Evolutionary conservation across 2,329 filamentous ascomycete genomes (phyloP).

Genomic region (Monosporascus ibericus): DNA sequence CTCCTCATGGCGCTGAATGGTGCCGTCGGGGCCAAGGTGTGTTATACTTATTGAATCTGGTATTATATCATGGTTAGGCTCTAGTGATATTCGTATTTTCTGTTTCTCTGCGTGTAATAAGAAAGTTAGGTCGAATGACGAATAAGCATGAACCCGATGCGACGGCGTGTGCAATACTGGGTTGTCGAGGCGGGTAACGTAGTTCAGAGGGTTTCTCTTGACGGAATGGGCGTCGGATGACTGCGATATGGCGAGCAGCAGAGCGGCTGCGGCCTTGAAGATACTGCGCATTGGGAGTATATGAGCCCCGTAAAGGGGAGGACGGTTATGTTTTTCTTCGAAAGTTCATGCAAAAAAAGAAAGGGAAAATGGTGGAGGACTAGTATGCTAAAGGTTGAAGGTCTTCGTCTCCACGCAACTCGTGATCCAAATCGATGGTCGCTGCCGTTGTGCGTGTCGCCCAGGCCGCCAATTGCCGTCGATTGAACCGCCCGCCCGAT

Average conservation of each 20-base stretch:
- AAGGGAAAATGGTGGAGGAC: no score
- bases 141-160: constrained; percentile 71
- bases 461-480: background rate
- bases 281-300: constrained; percentile 22
- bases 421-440: background rate
- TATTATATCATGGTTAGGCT: constrained; percentile 89
- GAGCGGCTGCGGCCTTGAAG: constrained; percentile 19
- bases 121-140: constrained; percentile 81
- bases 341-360: constrained; percentile 19
- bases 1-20: constrained; percentile 57
- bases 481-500: background rate
- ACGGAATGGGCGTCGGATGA: constrained; percentile 57
- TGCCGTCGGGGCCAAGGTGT: constrained; percentile 67
- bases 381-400: no score
- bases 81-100: constrained; percentile 70
- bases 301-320: constrained; percentile 16
- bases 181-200: constrained; percentile 67
- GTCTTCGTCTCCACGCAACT: background rate
- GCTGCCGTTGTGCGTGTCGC: background rate
- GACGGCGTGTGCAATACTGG: constrained; percentile 72
- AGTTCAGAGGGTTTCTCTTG: constrained; percentile 69
- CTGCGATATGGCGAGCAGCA: constrained; percentile 24
- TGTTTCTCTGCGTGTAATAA: constrained; percentile 60
- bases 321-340: constrained; percentile 9
- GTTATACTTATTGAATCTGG: constrained; percentile 68